phyloP scores from a whole-genome alignment of 208 protist species.

The Trypanosoma brucei region DNA sequence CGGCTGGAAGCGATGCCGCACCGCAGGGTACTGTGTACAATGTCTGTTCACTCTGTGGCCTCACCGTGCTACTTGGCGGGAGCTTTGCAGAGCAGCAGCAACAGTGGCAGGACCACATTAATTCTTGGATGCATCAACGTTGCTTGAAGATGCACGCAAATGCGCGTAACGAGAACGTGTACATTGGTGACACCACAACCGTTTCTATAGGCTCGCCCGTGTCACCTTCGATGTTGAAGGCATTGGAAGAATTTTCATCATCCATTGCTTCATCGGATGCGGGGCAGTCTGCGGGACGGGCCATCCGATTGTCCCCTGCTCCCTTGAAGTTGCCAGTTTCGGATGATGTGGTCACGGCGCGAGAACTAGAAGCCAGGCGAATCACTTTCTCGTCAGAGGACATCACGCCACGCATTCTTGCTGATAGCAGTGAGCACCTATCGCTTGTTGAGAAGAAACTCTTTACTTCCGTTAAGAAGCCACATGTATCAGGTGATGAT shows the following conservation, averaged over 20 bases:
- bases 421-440: not conserved
- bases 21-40: not conserved
- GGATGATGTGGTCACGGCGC: no score
- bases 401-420: not conserved
- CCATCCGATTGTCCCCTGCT: not conserved
- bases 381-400: not conserved
- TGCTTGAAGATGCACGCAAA: constrained; percentile 6
- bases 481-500: no score
- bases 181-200: not conserved
- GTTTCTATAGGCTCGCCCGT: constrained; percentile 1
- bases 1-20: not conserved
- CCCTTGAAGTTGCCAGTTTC: no score
- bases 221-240: not conserved
- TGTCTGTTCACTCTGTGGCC: constrained; percentile 20
- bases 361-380: no score
- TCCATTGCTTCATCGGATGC: constrained; percentile 1
- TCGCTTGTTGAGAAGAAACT: constrained; percentile 11
- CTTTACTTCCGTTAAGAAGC: not conserved
- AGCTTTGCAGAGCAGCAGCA: constrained; percentile 16
- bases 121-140: constrained; percentile 22
- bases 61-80: constrained; percentile 13
- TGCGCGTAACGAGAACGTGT: not conserved
- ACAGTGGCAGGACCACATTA: constrained; percentile 17
- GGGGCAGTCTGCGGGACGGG: not conserved
- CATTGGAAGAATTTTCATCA: constrained; percentile 11